Evolutionary conservation across 257 asterid genomes (phyloP).

Genomic region (Penstemon barbatus): DNA sequence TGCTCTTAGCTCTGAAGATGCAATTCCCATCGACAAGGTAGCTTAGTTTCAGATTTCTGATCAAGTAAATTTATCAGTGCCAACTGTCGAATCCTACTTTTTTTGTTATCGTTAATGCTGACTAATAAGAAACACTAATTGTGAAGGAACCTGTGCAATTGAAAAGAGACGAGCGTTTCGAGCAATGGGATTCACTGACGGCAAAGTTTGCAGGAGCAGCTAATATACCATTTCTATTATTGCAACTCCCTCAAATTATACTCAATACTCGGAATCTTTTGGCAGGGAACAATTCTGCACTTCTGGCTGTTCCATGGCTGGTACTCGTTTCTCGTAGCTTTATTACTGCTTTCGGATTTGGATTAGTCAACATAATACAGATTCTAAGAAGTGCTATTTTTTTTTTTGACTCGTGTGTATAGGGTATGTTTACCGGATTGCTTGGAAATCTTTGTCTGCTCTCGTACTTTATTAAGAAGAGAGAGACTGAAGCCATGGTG

Average conservation of each 20-base stretch:
- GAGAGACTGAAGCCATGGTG: conserved; percentile 77
- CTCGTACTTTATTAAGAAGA: conserved; percentile 87
- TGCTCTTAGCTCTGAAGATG: conserved; percentile 50
- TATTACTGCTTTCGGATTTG: conserved; percentile 21
- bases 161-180: conserved; percentile 42
- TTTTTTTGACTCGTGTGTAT: conserved; percentile 23
- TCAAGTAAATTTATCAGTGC: background rate
- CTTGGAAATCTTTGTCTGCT: conserved; percentile 87
- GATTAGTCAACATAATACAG: conserved; percentile 7
- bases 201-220: conserved; percentile 97
- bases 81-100: too few species aligned
- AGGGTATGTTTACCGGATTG: conserved; percentile 99
- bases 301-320: conserved; percentile 98
- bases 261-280: conserved; percentile 88
- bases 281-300: conserved; percentile 74
- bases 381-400: conserved; percentile 9
- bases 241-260: conserved; percentile 94
- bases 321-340: conserved; percentile 42
- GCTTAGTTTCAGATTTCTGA: background rate
- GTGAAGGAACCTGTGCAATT: conserved; percentile 48
- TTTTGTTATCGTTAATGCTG: background rate
- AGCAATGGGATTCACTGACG: conserved; percentile 86
- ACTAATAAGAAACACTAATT: conserved; percentile 25
- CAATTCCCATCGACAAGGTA: conserved; percentile 57
- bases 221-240: conserved; percentile 77